These are phyloP conservation scores for Coelastrella sp. DNA, from an alignment of 139 green algal species.

Conservation along the genomic window DNA sequence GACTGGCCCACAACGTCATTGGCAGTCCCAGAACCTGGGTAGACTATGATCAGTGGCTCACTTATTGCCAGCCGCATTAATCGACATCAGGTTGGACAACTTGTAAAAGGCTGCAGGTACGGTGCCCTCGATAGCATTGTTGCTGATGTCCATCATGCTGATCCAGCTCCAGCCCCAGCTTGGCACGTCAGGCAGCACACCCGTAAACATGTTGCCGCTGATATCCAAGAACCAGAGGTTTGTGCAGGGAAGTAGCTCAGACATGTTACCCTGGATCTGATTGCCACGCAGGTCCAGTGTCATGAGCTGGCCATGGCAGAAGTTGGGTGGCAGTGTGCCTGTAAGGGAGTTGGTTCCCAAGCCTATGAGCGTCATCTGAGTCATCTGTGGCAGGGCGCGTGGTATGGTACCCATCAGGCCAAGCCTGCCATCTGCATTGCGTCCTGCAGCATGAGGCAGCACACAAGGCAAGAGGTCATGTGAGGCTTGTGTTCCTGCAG, in stretches of 20 bases:
- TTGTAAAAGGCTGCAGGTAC: neutral
- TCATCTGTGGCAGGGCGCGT: neutral
- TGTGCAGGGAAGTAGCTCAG: neutral
- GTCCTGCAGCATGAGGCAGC: neutral
- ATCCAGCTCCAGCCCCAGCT: slow-evolving; percentile 1
- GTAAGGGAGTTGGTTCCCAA: slow-evolving; percentile 37
- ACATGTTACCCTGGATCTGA: neutral
- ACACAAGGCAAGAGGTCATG: neutral
- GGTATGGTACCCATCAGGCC: slow-evolving; percentile 26
- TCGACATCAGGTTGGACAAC: neutral
- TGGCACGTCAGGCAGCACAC: neutral
- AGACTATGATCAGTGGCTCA: too few relatives aligned
- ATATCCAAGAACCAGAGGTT: slow-evolving; percentile 40
- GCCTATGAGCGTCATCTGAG: slow-evolving; percentile 9
- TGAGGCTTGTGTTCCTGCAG: too few relatives aligned
- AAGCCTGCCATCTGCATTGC: neutral
- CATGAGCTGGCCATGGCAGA: slow-evolving; percentile 26
- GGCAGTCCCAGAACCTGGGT: too few relatives aligned
- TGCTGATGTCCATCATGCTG: neutral
- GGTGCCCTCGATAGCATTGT: slow-evolving; percentile 15
- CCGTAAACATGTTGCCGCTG: slow-evolving; percentile 3
- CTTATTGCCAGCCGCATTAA: too few relatives aligned
- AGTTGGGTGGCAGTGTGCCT: neutral
- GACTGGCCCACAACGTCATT: too few relatives aligned
- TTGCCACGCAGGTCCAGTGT: slow-evolving; percentile 40